These are phyloP conservation scores for Volvox africanus DNA, from an alignment of 139 green algal genomes.

Conservation along the genomic window DNA sequence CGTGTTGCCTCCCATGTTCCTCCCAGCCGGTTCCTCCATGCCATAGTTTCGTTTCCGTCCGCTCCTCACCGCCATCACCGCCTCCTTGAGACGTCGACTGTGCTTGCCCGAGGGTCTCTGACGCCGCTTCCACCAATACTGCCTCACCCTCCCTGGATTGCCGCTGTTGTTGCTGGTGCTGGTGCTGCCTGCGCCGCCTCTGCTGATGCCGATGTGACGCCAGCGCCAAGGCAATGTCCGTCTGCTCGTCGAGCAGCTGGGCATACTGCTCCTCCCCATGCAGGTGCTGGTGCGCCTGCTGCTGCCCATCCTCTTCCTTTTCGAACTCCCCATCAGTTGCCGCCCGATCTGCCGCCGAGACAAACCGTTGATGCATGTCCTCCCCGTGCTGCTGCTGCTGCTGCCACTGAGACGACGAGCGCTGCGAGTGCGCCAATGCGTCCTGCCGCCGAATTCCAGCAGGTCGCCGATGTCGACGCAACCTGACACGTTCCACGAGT, in stretches of 20 bases:
- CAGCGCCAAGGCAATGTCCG: neutral
- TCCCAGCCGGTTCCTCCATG: too few species aligned
- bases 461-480: neutral
- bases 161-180: constrained; percentile 5
- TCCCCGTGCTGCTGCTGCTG: neutral
- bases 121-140: too few species aligned
- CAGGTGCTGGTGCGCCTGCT: neutral
- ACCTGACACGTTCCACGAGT: constrained; percentile 12
- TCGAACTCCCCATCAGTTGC: too few species aligned
- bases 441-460: neutral
- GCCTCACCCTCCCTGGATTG: neutral
- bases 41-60: too few species aligned
- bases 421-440: neutral
- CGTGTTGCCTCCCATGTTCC: too few species aligned
- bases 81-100: too few species aligned
- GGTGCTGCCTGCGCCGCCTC: neutral
- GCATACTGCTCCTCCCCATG: neutral
- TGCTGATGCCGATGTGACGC: constrained; percentile 7
- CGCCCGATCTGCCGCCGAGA: neutral
- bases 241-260: neutral
- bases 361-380: neutral
- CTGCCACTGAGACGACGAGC: neutral
- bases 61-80: too few species aligned
- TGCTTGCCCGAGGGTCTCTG: too few species aligned
- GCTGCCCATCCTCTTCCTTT: neutral